A percentile compares a stretch with the other conserved stretches of the same genome.
These are phyloP conservation scores for Bonia amplexicaulis DNA, from an alignment of 176 grass and related monocot species.

Conservation along the genomic window DNA sequence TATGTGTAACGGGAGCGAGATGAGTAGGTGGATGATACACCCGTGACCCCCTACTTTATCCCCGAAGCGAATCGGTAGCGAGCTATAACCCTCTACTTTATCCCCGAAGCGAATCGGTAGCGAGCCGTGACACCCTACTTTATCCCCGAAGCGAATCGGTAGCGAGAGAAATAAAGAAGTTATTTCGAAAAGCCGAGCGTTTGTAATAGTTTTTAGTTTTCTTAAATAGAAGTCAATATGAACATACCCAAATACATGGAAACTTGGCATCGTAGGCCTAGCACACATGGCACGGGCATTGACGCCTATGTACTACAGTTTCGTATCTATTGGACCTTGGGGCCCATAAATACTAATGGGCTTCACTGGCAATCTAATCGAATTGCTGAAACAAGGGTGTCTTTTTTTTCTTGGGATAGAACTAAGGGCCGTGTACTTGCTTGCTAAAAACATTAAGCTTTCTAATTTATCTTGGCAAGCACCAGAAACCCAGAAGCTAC, in stretches of 20 bases:
- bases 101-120: no score
- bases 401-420: neutral
- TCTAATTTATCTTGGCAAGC: neutral
- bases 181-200: accelerated
- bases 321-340: neutral
- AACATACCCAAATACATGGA: neutral
- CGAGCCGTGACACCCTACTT: accelerated
- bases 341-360: neutral
- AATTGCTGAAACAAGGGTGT: neutral
- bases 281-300: neutral
- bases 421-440: neutral
- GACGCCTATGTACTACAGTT: neutral
- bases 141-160: no score
- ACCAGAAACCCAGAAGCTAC: neutral
- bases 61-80: no score
- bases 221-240: no score
- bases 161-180: accelerated
- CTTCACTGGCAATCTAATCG: neutral
- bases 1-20: no score
- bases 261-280: neutral
- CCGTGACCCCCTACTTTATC: no score
- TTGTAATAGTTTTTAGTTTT: no score
- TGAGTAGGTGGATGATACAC: no score
- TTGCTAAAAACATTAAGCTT: neutral
- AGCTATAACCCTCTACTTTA: no score